phyloP scores from a whole-genome alignment of 768 basidiomycete genomes.

The Gautieria morchelliformis region DNA sequence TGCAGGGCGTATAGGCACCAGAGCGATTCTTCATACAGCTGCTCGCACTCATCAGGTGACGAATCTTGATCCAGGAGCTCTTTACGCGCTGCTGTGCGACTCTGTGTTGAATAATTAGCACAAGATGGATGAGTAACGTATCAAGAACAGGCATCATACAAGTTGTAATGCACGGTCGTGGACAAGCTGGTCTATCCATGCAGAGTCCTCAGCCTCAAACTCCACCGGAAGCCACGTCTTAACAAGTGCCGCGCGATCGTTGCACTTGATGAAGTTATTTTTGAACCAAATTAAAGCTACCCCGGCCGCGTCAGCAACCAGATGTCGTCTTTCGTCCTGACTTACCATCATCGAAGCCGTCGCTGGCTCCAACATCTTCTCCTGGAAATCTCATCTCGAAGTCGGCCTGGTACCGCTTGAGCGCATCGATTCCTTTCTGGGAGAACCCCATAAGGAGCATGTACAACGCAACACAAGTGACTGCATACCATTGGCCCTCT shows the following conservation, averaged over 20 bases:
- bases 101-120: slow-evolving; percentile 36
- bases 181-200: slow-evolving; percentile 82
- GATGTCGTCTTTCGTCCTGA: slow-evolving; percentile 1
- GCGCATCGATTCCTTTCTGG: slow-evolving; percentile 82
- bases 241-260: slow-evolving; percentile 80
- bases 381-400: slow-evolving; percentile 73
- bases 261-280: slow-evolving; percentile 87
- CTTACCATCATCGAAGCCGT: slow-evolving; percentile 72
- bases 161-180: slow-evolving; percentile 86
- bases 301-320: slow-evolving; percentile 2
- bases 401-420: slow-evolving; percentile 71
- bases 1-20: slow-evolving; percentile 91
- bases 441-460: slow-evolving; percentile 89
- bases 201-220: slow-evolving; percentile 65
- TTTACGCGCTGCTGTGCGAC: slow-evolving; percentile 84
- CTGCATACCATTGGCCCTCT: slow-evolving; percentile 74
- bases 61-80: slow-evolving; percentile 76
- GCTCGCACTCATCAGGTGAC: slow-evolving; percentile 78
- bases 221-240: slow-evolving; percentile 83
- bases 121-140: neutral
- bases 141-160: slow-evolving; percentile 35
- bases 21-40: slow-evolving; percentile 87
- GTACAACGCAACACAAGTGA: slow-evolving; percentile 82
- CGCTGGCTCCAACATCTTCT: slow-evolving; percentile 64
- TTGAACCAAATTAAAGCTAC: slow-evolving; percentile 85